Evolutionary conservation across 805 yeast species (phyloP), one percentile per base, ranked within the genome.

Genomic region (Lipomyces japonicus): DNA sequence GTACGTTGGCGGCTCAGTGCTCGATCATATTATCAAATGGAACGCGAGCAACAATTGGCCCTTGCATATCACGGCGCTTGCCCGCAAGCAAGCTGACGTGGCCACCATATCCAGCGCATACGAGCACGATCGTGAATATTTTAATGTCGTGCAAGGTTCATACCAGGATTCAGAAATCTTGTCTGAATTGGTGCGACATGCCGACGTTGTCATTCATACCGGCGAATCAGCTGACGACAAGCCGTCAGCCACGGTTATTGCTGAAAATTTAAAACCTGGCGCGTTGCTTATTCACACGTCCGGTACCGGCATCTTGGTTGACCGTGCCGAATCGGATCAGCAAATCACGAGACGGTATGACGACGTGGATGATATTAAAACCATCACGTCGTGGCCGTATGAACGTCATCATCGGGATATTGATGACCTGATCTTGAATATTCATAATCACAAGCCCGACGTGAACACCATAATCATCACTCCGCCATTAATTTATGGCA

Each of bases 401-500:
- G 51, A 54, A 2, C 70, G 66, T 39, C 70, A 70, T 4, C 72
- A 68, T 45, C 57, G 71, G 23, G 65, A 61, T 2, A 68, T 68
- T 25, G 75, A 70, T 47, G 56, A 57, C 34, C 51, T 63, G 14
- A 58, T 68, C 34, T 61, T 67, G 42, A 62, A 52, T 14, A 60
- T 69, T 26, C 61, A 67, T 46, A 61, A 61, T n/a, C 23, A 48
- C n/a, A 68, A 68, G 51, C 68, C 70, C 14, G 50, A 53, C 9
- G 53, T 65, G 6, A 62, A 65, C 40, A 65, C 70, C 4, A 68
- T 62, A 6, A 58, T 69, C 14, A 58, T 71, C 34, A 54, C 63
- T 12, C 74, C 74, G 9, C 67, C 73, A 2, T 60, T 67, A 16
- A 66, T 71, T 21, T 68, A 63, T 49, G 74, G 74, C 3, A 50